A percentile compares a stretch with the other conserved stretches of the same genome.
Conservation (phyloP, 352 stramenopile genomes). For the Phytophthora hibernalis region DNA sequence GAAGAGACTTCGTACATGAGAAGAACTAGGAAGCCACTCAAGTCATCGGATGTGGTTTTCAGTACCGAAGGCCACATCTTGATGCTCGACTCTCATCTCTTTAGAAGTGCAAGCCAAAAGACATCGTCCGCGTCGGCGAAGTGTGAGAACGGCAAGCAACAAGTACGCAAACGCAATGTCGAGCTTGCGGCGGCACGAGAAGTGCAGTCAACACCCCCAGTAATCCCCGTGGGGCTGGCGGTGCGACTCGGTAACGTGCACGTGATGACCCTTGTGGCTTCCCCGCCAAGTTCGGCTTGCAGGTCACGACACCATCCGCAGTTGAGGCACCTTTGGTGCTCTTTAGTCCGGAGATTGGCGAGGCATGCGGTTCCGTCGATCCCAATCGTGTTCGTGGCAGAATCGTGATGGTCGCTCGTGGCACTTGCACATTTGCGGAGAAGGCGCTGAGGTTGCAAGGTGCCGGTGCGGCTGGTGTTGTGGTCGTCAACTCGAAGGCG, state of each 20-base stretch:
- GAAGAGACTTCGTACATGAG: conserved; percentile 15
- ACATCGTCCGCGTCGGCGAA: conserved; percentile 16
- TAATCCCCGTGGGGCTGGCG: conserved; percentile 62
- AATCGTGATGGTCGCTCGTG: conserved; percentile 75
- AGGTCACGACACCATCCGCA: conserved; percentile 46
- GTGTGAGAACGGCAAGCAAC: conserved; percentile 65
- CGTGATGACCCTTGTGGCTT: conserved; percentile 71
- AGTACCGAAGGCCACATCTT: conserved; percentile 87
- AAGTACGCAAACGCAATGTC: conserved; percentile 48
- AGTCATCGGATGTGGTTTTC: conserved; percentile 79
- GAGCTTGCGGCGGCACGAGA: conserved; percentile 37
- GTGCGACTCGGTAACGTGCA: conserved; percentile 67
- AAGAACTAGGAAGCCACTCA: conserved; percentile 48
- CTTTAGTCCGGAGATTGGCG: conserved; percentile 44
- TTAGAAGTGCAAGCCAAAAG: conserved; percentile 28
- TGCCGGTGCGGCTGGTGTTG: conserved; percentile 60
- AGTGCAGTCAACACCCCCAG: conserved; percentile 12
- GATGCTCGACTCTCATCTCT: conserved; percentile 66
- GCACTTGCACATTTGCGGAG: conserved; percentile 78
- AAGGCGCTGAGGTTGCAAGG: conserved; percentile 76
- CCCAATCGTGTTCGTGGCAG: conserved; percentile 49
- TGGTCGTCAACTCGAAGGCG: conserved; percentile 80
- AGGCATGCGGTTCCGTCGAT: conserved; percentile 55
- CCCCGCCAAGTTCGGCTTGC: conserved; percentile 68
- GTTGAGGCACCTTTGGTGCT: conserved; percentile 69